Conservation (phyloP, 495 filamentous ascomycete genomes). For the Penicillium manginii region DNA sequence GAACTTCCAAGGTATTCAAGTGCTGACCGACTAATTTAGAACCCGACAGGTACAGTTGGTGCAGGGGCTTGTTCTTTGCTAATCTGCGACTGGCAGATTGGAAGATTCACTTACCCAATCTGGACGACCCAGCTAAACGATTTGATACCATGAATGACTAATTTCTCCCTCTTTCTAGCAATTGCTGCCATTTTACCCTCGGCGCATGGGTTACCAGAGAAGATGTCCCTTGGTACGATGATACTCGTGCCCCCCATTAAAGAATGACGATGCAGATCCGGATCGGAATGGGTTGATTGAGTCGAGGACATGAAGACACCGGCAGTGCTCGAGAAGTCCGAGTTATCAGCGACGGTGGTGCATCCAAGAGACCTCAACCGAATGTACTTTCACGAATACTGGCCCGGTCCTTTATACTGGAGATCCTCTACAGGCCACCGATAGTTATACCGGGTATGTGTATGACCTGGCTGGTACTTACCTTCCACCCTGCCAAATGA, state of each 20-base stretch:
- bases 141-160: too few relatives aligned
- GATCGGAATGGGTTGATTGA: neutral
- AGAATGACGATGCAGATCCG: slow-evolving; percentile 11
- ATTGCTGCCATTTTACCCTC: slow-evolving; percentile 25
- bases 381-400: slow-evolving; percentile 35
- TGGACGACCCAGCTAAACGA: neutral
- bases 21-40: too few relatives aligned
- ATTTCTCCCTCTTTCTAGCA: slow-evolving; percentile 12
- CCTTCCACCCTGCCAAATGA: neutral
- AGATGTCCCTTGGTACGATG: slow-evolving; percentile 4
- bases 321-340: too few relatives aligned
- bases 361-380: neutral
- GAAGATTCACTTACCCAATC: neutral
- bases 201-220: slow-evolving; percentile 27
- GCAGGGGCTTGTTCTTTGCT: too few relatives aligned
- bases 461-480: too few relatives aligned
- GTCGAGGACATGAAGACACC: too few relatives aligned
- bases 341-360: too few relatives aligned
- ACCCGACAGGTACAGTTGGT: too few relatives aligned
- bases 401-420: slow-evolving; percentile 54
- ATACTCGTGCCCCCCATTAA: slow-evolving; percentile 22
- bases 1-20: too few relatives aligned
- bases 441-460: slow-evolving; percentile 60
- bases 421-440: slow-evolving; percentile 72
- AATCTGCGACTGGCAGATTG: too few relatives aligned